Conservation (phyloP, 2,329 filamentous ascomycete genomes). For the Fusarium virguliforme region DNA sequence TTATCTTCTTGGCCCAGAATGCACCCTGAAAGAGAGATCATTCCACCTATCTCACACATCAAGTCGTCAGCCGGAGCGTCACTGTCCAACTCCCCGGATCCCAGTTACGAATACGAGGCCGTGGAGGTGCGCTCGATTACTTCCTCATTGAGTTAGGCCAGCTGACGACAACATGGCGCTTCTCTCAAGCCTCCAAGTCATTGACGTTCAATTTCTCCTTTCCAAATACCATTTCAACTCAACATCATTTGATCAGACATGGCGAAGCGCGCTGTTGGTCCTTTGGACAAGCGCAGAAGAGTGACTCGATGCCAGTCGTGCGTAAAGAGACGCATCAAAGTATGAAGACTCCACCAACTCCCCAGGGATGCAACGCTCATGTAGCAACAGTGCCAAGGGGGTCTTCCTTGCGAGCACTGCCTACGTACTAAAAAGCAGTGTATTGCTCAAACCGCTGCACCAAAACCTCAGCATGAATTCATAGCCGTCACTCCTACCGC, state of each 20-base stretch:
- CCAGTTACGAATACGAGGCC: background rate
- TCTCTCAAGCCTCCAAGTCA: background rate
- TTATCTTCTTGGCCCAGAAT: no score
- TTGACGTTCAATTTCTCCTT: background rate
- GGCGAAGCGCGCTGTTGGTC: conserved; percentile 43
- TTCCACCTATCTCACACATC: no score
- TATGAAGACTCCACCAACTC: conserved; percentile 2
- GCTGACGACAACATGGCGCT: background rate
- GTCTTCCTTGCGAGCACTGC: conserved; percentile 50
- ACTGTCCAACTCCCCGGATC: no score
- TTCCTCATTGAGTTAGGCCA: conserved; percentile 22
- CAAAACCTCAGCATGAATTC: conserved; percentile 20
- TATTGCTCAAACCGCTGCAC: conserved; percentile 15
- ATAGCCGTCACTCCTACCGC: conserved; percentile 13
- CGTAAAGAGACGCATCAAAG: conserved; percentile 50
- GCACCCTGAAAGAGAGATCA: no score
- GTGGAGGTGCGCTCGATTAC: conserved; percentile 30
- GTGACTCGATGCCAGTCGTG: conserved; percentile 50
- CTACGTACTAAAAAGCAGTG: conserved; percentile 47
- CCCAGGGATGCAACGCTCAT: background rate
- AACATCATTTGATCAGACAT: background rate
- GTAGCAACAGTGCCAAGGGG: conserved; percentile 46
- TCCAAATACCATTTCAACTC: background rate
- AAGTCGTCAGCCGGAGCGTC: no score
- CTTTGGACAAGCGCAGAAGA: conserved; percentile 49